Evolutionary conservation across 805 yeast species (phyloP).

Genomic region (Saturnispora dispora): DNA sequence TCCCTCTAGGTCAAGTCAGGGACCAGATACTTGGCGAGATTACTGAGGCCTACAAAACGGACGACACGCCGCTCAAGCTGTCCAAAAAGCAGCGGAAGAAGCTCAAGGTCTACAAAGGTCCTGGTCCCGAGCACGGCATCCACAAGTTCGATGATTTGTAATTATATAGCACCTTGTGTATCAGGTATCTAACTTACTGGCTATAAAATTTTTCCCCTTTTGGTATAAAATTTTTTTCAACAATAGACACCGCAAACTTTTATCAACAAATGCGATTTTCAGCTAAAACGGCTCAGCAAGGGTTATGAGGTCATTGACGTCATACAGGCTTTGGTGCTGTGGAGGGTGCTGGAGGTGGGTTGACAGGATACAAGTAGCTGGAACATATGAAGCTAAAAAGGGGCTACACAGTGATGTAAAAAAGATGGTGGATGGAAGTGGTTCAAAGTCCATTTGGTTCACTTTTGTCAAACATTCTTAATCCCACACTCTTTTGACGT

Average conservation of each 20-base stretch:
- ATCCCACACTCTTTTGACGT: not conserved
- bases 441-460: no score
- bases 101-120: constrained; percentile 35
- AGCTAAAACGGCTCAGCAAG: not conserved
- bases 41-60: constrained; percentile 19
- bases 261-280: not conserved
- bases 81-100: constrained; percentile 23
- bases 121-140: constrained; percentile 55
- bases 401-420: not conserved
- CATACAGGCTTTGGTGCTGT: not conserved
- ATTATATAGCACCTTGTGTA: not conserved
- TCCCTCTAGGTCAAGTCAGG: constrained; percentile 19
- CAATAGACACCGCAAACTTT: not conserved
- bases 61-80: constrained; percentile 11
- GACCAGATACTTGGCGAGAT: constrained; percentile 21
- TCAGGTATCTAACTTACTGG: not conserved
- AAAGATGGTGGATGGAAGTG: no score
- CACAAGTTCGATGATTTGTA: constrained; percentile 46
- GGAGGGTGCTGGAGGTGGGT: not conserved
- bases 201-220: not conserved
- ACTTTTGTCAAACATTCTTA: not conserved
- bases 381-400: not conserved
- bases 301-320: not conserved
- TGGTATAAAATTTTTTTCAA: not conserved
- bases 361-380: not conserved